A percentile compares a stretch with the other conserved stretches of the same genome.
Evolutionary conservation across 192 early-diverging fungal genomes (phyloP).

Genomic region (Helicostylum pulchrum): DNA sequence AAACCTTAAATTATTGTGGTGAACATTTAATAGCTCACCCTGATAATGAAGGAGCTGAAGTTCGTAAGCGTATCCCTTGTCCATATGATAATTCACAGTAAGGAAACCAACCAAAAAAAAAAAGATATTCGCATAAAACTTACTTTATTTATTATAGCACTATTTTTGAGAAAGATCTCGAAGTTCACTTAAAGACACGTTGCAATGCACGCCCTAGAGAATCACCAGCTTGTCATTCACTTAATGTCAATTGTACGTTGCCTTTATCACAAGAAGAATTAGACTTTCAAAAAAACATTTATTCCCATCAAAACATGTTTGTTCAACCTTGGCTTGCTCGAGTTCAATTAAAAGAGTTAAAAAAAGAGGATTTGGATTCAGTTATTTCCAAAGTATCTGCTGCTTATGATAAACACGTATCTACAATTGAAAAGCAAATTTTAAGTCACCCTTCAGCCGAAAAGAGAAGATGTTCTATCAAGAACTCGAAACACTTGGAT

Average conservation of each 20-base stretch:
- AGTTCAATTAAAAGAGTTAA: constrained; percentile 25
- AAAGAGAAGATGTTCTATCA: constrained; percentile 13
- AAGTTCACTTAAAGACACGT: constrained; percentile 52
- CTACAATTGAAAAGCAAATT: constrained; percentile 15
- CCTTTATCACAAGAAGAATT: constrained; percentile 33
- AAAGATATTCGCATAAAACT: not conserved
- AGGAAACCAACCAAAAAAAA: not conserved
- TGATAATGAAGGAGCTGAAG: constrained; percentile 8
- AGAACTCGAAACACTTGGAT: constrained; percentile 48
- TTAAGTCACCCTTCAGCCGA: constrained; percentile 7
- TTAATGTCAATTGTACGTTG: constrained; percentile 44
- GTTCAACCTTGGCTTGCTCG: constrained; percentile 36
- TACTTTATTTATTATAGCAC: constrained; percentile 35
- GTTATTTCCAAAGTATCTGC: constrained; percentile 25
- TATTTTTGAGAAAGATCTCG: constrained; percentile 50
- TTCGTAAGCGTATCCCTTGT: constrained; percentile 61
- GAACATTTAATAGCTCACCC: constrained; percentile 58
- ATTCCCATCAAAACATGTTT: constrained; percentile 30
- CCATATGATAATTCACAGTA: constrained; percentile 73
- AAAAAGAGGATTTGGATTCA: constrained; percentile 20
- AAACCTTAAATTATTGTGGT: constrained; percentile 59
- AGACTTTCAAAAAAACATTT: constrained; percentile 22
- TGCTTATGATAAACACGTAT: constrained; percentile 10
- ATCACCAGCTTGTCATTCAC: constrained; percentile 22
- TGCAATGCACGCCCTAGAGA: constrained; percentile 66